Evolutionary conservation across 192 early-diverging fungal genomes (phyloP).

Genomic region (Allomyces javanicus): DNA sequence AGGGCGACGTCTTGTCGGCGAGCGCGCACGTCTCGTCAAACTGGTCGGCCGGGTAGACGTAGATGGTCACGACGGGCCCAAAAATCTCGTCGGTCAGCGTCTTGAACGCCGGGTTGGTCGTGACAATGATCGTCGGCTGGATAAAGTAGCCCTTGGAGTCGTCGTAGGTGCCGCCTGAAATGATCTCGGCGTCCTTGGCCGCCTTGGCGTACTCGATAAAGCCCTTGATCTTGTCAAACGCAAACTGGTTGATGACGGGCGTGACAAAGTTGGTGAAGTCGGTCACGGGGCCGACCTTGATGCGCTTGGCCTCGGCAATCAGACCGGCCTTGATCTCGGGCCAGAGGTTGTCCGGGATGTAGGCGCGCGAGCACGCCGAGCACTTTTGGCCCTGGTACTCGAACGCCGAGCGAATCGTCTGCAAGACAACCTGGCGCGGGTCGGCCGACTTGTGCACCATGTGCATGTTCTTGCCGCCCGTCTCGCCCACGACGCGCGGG

Average conservation of each 20-base stretch:
- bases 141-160: constrained; percentile 76
- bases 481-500: constrained; percentile 95
- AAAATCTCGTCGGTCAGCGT: constrained; percentile 94
- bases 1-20: constrained; percentile 54
- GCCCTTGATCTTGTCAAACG: constrained; percentile 81
- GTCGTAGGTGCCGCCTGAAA: constrained; percentile 76
- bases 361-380: constrained; percentile 80
- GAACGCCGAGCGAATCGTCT: constrained; percentile 81
- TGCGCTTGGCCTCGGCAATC: constrained; percentile 40
- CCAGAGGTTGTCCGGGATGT: constrained; percentile 69
- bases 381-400: constrained; percentile 99
- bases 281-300: constrained; percentile 69
- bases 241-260: constrained; percentile 80
- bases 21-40: constrained; percentile 54
- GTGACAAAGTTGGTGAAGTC: constrained; percentile 70
- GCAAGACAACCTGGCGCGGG: constrained; percentile 54
- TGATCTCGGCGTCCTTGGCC: constrained; percentile 51
- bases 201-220: constrained; percentile 65
- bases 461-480: constrained; percentile 99
- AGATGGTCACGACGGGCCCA: constrained; percentile 85
- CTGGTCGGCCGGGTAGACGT: constrained; percentile 66
- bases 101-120: constrained; percentile 58
- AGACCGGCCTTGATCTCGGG: constrained; percentile 48
- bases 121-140: constrained; percentile 74
- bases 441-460: constrained; percentile 66